Evolutionary conservation across 2,329 filamentous ascomycete species (phyloP).

Genomic region (Zymoseptoria tritici): DNA sequence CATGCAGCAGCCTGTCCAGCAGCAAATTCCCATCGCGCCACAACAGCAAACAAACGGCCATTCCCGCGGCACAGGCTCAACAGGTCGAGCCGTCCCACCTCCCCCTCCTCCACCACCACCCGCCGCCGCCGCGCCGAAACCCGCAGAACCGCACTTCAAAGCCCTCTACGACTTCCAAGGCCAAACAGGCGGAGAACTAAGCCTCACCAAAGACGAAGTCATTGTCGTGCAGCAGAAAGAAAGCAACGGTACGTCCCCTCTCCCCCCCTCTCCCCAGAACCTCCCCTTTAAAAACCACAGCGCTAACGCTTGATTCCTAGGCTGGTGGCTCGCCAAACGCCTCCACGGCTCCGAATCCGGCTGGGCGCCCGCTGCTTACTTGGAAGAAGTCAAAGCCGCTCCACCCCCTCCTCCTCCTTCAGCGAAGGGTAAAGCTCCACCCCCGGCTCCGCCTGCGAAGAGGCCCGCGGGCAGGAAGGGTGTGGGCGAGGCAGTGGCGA

Average conservation of each 20-base stretch:
- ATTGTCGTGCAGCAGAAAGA: conserved; percentile 92
- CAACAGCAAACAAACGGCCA: conserved; percentile 40
- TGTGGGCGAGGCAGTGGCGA: conserved; percentile 54
- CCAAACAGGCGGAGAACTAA: conserved; percentile 76
- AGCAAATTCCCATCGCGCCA: conserved; percentile 32
- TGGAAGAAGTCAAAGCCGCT: conserved; percentile 64
- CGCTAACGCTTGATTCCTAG: conserved; percentile 41
- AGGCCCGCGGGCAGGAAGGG: conserved; percentile 67
- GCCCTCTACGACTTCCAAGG: conserved; percentile 89
- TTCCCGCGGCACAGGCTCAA: conserved; percentile 34
- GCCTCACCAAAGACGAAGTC: conserved; percentile 69
- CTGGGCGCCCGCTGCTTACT: conserved; percentile 90
- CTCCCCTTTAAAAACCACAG: background rate
- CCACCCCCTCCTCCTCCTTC: conserved; percentile 49
- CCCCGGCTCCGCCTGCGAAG: conserved; percentile 73
- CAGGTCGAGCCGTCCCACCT: conserved; percentile 37
- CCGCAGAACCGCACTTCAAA: conserved; percentile 71
- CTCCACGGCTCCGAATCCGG: conserved; percentile 62
- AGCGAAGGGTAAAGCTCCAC: conserved; percentile 44
- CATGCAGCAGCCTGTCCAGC: conserved; percentile 21
- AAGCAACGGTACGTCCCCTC: conserved; percentile 66
- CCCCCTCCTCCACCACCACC: conserved; percentile 54
- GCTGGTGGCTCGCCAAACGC: conserved; percentile 93
- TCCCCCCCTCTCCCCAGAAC: too few relatives aligned
- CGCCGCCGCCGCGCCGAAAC: conserved; percentile 52